Evolutionary conservation across 768 basidiomycete genomes (phyloP), one percentile per base, ranked within the genome.

Genomic region (Rhodocollybia butyracea): DNA sequence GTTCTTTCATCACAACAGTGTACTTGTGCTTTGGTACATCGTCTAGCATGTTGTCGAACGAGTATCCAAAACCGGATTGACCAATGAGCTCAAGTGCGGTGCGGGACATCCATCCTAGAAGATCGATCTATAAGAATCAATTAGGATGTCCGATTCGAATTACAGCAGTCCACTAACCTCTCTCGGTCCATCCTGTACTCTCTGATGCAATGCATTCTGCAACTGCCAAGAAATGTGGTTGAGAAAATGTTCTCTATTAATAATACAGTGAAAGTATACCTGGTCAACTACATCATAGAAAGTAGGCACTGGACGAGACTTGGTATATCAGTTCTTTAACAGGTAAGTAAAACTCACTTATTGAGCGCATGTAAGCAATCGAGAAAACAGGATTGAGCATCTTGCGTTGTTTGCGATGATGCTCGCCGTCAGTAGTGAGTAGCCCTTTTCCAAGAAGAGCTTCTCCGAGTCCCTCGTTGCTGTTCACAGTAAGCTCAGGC

Each of bases 41-140:
- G 21, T 63, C 63, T n/a, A 42, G 55, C 12, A 74, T 60, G 3
- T 63, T 54, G 31, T 74, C 71, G 46, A 74, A 74, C 1, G 73
- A 71, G 41, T 66, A 68, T 0, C 74, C 75, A 15, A 75, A 63
- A 6, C 73, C 70, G 15, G 66, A 67, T 60, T 72, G 70, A 6
- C 72, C 72, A 32, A 76, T 66, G 36, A 74, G 61, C 43, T 75
- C 72, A 27, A 75, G 64, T 11, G 73, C 68, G 8, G 68, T 63
- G 15, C 73, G 67, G 30, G 66, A 62, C 63, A 70, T 66, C 72
- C 71, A 75, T 3, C 45, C 46, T 26, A 73, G 55, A 40, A 75
- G 52, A 30, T 74, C 64, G 38, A 68, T 56, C 56, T 70, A 58
- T 12, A 38, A 22, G 21, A 32, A 11, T 38, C 43, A 54, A 15